A percentile compares a stretch with the other conserved stretches of the same genome.
phyloP scores from a whole-genome alignment of 352 stramenopile genomes.

The Phytophthora megakarya region DNA sequence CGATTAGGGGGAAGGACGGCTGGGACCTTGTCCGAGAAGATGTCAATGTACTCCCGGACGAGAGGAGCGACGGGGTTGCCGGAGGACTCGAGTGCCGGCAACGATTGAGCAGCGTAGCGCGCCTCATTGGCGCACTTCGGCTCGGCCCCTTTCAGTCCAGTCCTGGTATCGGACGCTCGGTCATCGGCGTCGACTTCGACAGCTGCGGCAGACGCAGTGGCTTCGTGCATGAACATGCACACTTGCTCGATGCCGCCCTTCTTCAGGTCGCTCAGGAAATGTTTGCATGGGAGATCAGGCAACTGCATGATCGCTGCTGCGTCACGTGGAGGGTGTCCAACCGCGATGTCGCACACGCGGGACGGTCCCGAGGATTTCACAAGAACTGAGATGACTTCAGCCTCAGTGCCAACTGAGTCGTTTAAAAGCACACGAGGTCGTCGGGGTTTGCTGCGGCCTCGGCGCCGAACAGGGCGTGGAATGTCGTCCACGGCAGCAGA shows the following conservation, averaged over 20 bases:
- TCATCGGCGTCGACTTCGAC: background rate
- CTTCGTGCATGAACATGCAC: constrained; percentile 8
- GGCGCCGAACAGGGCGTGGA: constrained; percentile 1
- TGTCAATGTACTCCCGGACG: constrained; percentile 11
- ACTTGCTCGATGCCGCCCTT: constrained; percentile 28
- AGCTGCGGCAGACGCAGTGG: background rate
- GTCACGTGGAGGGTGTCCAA: too few relatives aligned
- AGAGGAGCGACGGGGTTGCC: constrained; percentile 14
- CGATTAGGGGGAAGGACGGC: constrained; percentile 5
- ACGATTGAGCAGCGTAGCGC: constrained; percentile 23
- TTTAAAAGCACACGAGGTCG: background rate
- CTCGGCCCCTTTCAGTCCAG: constrained; percentile 1
- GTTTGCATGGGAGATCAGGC: too few relatives aligned
- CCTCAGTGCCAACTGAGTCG: constrained; percentile 1
- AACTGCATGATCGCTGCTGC: too few relatives aligned
- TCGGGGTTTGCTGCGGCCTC: constrained; percentile 2
- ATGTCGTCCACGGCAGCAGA: background rate
- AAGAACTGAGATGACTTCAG: constrained; percentile 7
- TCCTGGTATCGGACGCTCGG: background rate
- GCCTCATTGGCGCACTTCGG: constrained; percentile 20
- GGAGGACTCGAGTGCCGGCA: background rate
- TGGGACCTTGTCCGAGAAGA: constrained; percentile 34
- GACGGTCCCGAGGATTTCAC: background rate
- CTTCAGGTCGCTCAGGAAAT: too few relatives aligned
- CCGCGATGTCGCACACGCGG: too few relatives aligned